Evolutionary conservation across 2,329 filamentous ascomycete genomes (phyloP).

Genomic region (Hypomyces rosellus): DNA sequence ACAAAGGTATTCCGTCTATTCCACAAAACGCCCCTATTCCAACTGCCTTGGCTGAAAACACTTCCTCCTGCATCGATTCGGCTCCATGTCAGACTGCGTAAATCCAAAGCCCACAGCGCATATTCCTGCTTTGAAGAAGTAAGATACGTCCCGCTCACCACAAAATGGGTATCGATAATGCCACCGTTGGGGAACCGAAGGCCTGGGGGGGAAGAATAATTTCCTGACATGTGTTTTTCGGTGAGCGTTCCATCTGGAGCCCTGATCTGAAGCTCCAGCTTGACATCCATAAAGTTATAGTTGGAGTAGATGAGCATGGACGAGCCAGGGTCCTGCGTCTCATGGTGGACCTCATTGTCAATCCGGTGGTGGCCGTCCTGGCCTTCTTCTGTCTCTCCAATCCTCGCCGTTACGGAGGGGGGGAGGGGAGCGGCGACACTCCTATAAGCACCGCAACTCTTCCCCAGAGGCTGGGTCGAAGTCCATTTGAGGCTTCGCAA

Average conservation of each 20-base stretch:
- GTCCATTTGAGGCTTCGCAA: slow-evolving; percentile 93
- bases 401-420: slow-evolving; percentile 55
- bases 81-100: slow-evolving; percentile 85
- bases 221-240: slow-evolving; percentile 83
- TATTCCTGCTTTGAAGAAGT: slow-evolving; percentile 98
- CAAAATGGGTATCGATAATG: slow-evolving; percentile 91
- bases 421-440: slow-evolving; percentile 86
- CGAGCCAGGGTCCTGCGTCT: slow-evolving; percentile 50
- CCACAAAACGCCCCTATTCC: slow-evolving; percentile 95
- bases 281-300: slow-evolving; percentile 97
- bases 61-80: slow-evolving; percentile 91
- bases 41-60: slow-evolving; percentile 94
- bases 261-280: slow-evolving; percentile 86
- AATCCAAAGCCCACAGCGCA: slow-evolving; percentile 88
- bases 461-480: slow-evolving; percentile 75
- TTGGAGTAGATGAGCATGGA: slow-evolving; percentile 98
- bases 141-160: slow-evolving; percentile 94
- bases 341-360: slow-evolving; percentile 45
- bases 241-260: slow-evolving; percentile 74
- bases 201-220: slow-evolving; percentile 84
- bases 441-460: slow-evolving; percentile 92
- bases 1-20: slow-evolving; percentile 91
- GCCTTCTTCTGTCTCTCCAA: slow-evolving; percentile 52
- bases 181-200: slow-evolving; percentile 93
- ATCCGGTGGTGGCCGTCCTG: slow-evolving; percentile 33